A percentile compares a stretch with the other conserved stretches of the same genome.
phyloP scores from a whole-genome alignment of 169 alveolate species.

The Cryptosporidium felis region DNA sequence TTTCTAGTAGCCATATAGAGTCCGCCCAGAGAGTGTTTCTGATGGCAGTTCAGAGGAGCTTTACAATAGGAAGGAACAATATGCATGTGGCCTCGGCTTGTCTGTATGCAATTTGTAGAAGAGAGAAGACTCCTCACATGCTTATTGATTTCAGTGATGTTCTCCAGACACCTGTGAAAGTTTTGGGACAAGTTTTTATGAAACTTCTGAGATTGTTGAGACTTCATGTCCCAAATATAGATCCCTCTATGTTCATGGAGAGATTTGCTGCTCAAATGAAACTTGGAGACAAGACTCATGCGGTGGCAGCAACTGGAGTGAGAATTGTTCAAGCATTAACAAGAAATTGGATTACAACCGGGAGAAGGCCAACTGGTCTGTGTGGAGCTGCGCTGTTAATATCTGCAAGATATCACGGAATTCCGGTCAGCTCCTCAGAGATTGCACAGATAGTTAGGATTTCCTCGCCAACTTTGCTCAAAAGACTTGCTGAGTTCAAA shows the following conservation, averaged over 20 bases:
- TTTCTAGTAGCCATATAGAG: conserved; percentile 85
- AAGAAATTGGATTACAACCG: conserved; percentile 97
- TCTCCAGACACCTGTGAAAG: conserved; percentile 88
- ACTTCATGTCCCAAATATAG: conserved; percentile 91
- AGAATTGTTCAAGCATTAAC: conserved; percentile 95
- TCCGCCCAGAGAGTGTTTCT: conserved; percentile 90
- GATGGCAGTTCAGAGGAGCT: conserved; percentile 92
- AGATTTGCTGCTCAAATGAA: conserved; percentile 94
- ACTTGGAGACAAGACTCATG: conserved; percentile 89
- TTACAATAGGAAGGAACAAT: conserved; percentile 93
- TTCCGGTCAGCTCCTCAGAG: conserved; percentile 84
- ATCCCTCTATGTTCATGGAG: conserved; percentile 95
- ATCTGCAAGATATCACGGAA: conserved; percentile 96
- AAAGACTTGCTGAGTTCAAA: conserved; percentile 94
- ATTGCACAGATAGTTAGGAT: conserved; percentile 93
- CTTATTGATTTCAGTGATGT: conserved; percentile 95
- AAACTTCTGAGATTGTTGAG: conserved; percentile 88
- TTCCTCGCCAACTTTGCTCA: conserved; percentile 93
- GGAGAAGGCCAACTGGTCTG: conserved; percentile 98
- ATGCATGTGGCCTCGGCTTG: conserved; percentile 93
- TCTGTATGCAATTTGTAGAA: conserved; percentile 91
- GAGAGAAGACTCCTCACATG: conserved; percentile 92
- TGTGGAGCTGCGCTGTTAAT: conserved; percentile 99
- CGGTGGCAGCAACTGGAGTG: conserved; percentile 93
- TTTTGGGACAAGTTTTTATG: conserved; percentile 87